Conservation (phyloP, 176 grass and related monocot species). For the Pharus latifolius region DNA sequence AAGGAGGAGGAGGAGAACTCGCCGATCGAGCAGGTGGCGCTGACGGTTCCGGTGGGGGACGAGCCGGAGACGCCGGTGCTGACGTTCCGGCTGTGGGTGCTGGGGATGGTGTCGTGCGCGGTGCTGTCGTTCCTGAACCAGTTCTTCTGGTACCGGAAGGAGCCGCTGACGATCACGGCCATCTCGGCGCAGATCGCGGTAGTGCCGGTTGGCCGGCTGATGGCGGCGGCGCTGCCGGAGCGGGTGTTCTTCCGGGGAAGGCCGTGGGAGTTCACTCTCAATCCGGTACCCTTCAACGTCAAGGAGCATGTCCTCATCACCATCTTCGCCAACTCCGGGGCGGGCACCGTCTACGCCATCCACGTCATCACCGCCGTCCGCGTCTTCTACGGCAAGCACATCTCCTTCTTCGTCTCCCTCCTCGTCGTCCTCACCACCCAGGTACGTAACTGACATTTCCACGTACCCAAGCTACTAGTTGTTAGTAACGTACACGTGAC, state of each 20-base stretch:
- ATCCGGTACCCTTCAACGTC: slow-evolving; percentile 80
- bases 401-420: slow-evolving; percentile 83
- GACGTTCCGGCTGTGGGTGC: slow-evolving; percentile 96
- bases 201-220: slow-evolving; percentile 66
- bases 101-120: slow-evolving; percentile 61
- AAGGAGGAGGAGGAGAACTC: slow-evolving; percentile 61
- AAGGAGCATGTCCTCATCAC: slow-evolving; percentile 96
- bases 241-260: slow-evolving; percentile 36
- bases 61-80: slow-evolving; percentile 54
- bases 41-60: slow-evolving; percentile 74
- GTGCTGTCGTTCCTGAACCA: slow-evolving; percentile 89
- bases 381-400: slow-evolving; percentile 73
- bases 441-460: slow-evolving; percentile 9
- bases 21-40: slow-evolving; percentile 88
- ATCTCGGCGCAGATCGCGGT: slow-evolving; percentile 96
- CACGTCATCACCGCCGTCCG: slow-evolving; percentile 75
- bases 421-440: slow-evolving; percentile 91
- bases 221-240: slow-evolving; percentile 34
- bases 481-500: neutral
- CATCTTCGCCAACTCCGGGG: slow-evolving; percentile 95
- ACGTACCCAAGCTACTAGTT: too few species aligned
- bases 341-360: slow-evolving; percentile 89
- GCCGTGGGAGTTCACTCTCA: slow-evolving; percentile 64
- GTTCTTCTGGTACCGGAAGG: slow-evolving; percentile 97
- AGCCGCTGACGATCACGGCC: slow-evolving; percentile 80